Evolutionary conservation across 805 yeast species (phyloP).

Genomic region (Ogataea methanolica): DNA sequence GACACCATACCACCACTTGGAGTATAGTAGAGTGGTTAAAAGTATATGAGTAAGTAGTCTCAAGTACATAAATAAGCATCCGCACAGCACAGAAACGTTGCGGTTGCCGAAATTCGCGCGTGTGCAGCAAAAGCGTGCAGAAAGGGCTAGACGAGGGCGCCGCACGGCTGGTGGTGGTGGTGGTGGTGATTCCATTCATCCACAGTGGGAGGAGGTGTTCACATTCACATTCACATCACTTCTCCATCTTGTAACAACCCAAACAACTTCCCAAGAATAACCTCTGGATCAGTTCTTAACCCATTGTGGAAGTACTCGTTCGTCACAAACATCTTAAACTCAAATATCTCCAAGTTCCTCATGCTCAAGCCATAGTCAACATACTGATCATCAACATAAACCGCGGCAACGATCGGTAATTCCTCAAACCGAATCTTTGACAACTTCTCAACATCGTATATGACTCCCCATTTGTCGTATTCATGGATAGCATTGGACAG

Average conservation of each 20-base stretch:
- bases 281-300: constrained; percentile 35
- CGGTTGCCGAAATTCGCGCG: too few species aligned
- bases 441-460: constrained; percentile 24
- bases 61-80: too few species aligned
- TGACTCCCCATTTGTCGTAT: constrained; percentile 24
- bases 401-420: constrained; percentile 45
- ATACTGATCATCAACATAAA: constrained; percentile 46
- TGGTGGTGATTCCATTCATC: too few species aligned
- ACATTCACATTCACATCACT: not conserved
- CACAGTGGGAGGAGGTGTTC: too few species aligned
- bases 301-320: constrained; percentile 52
- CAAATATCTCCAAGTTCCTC: constrained; percentile 14
- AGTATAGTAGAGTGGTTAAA: too few species aligned
- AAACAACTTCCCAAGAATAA: constrained; percentile 37
- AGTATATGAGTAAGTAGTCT: too few species aligned
- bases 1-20: too few species aligned
- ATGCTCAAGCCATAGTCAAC: constrained; percentile 41
- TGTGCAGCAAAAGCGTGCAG: too few species aligned
- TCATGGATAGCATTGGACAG: constrained; percentile 35
- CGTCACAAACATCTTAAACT: constrained; percentile 38
- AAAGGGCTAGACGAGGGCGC: too few species aligned
- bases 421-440: constrained; percentile 8
- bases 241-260: constrained; percentile 33
- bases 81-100: too few species aligned
- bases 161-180: too few species aligned